These are phyloP conservation scores for Vitis hybrid DNA, from an alignment of 177 flowering plant species.

Conservation along the genomic window DNA sequence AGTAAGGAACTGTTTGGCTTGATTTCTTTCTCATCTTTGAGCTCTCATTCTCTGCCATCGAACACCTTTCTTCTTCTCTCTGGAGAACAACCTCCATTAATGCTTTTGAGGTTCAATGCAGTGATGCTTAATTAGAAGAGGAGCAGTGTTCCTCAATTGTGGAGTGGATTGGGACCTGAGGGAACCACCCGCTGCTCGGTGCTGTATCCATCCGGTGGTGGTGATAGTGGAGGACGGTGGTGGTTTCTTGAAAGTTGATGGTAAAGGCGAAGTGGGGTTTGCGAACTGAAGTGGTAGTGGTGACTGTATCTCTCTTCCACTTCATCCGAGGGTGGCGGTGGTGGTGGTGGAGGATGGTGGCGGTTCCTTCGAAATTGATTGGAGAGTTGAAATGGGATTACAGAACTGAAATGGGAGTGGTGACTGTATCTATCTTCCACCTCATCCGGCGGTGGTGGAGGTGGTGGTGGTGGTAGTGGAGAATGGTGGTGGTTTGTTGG, in stretches of 20 bases:
- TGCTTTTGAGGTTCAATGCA: too few relatives aligned
- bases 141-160: conserved; percentile 16
- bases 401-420: background rate
- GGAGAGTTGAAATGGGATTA: background rate
- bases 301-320: conserved; percentile 1
- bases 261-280: too few relatives aligned
- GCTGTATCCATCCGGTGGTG: too few relatives aligned
- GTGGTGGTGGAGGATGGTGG: conserved; percentile 2
- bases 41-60: background rate
- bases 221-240: too few relatives aligned
- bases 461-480: background rate
- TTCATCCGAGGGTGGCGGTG: background rate
- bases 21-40: background rate
- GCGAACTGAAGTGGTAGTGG: too few relatives aligned
- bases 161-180: conserved; percentile 29
- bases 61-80: too few relatives aligned
- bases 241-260: too few relatives aligned
- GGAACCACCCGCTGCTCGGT: conserved; percentile 22
- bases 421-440: background rate
- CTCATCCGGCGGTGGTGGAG: background rate
- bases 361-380: background rate
- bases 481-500: too few relatives aligned
- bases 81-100: too few relatives aligned
- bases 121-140: too few relatives aligned
- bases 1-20: background rate